Evolutionary conservation across 202 grass and related monocot genomes (phyloP), one percentile per base, ranked within the genome.

Genomic region (Carex arenaria): DNA sequence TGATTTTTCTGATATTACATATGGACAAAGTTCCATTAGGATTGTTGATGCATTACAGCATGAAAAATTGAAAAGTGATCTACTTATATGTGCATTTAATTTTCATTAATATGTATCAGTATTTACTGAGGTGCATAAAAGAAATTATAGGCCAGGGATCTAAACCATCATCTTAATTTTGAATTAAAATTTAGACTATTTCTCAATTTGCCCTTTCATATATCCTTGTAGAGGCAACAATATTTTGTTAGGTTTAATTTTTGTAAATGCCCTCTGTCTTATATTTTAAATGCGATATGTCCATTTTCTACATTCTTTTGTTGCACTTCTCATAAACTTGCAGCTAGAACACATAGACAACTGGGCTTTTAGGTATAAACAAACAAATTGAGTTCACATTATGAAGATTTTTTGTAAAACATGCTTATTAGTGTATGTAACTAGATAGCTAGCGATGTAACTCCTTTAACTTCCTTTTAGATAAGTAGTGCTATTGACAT

Each of bases 1-100:
- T 2, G 95, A 98, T 86, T 98, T 98, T 85, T 98, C 95, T 98
- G 86, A 19, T 55, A 65, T 55, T 31, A 55, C 11, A n/a, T 65
- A 65, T 30, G 13, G 47, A 10, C 14, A n/a, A 77, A 77, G 30
- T n/a, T 59, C 3, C 15, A 56, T 59, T 76, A 76, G 23, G 6
- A 76, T 53, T 57, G 4, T 72, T 51, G 34, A 55, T n/a, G 49
- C 20, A 7, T 31, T 23, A 17, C 54, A 34, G 51, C 51, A 57
- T 76, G 49, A 73, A 73, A 42, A 51, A 9, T 59, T 59, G 2
- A 0, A n/a, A 63, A 56, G 31, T 6, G 15, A 56, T 59, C 28
- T 59, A n/a, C 13, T 77, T n/a, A 0, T 59, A 19, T 77, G 7
- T 18, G 31, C 14, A 18, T n/a, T 34, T 67, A 18, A 14, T 67